Conservation (phyloP, 345 rosid genomes). For the Punica granatum region DNA sequence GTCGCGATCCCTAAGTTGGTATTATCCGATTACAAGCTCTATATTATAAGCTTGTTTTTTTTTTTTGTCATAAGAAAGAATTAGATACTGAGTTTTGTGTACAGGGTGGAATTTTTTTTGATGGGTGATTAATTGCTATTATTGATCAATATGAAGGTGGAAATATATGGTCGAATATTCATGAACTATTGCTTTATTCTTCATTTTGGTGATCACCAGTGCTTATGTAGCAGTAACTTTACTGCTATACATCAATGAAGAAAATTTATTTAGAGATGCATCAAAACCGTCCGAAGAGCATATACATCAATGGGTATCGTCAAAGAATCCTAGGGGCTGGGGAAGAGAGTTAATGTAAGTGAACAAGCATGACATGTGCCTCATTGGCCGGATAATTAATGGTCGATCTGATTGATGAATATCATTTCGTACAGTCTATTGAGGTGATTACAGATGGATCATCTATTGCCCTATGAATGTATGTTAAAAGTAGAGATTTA, state of each 20-base stretch:
- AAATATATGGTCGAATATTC: not conserved
- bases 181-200: not conserved
- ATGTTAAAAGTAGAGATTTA: not conserved
- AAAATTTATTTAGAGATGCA: too few species aligned
- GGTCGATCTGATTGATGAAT: not conserved
- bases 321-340: too few species aligned
- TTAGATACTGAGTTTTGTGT: not conserved
- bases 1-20: slow-evolving; percentile 5
- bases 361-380: not conserved
- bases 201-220: not conserved
- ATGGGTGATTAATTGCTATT: not conserved
- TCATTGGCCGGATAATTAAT: not conserved
- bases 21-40: not conserved
- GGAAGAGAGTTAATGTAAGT: too few species aligned
- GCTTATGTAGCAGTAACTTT: too few species aligned
- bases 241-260: too few species aligned
- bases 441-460: not conserved
- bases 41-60: not conserved
- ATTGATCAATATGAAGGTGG: not conserved
- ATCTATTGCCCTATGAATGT: not conserved
- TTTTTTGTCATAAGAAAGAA: not conserved
- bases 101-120: not conserved
- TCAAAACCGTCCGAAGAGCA: too few species aligned
- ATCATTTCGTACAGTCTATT: not conserved
- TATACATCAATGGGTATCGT: too few species aligned